Conservation (phyloP, 2,329 filamentous ascomycete species). For the Cyphellophora attinorum region DNA sequence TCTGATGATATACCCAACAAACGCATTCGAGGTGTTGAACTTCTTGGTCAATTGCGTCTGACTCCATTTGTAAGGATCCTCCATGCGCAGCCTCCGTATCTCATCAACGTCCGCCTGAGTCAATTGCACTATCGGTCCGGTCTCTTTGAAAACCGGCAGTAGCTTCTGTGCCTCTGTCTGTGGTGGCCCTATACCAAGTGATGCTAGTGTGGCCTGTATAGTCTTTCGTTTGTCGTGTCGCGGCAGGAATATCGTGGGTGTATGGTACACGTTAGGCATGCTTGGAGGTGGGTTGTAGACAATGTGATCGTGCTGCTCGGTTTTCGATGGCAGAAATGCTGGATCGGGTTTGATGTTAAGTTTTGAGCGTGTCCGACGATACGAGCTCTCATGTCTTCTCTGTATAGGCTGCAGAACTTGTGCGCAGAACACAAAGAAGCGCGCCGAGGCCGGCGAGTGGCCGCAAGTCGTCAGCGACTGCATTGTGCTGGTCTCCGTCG, state of each 20-base stretch:
- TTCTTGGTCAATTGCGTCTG: constrained; percentile 49
- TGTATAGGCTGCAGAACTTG: constrained; percentile 14
- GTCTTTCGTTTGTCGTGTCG: constrained; percentile 44
- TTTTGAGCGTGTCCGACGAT: constrained; percentile 40
- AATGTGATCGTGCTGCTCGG: constrained; percentile 41
- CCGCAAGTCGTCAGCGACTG: constrained; percentile 7
- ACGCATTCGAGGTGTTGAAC: constrained; percentile 54
- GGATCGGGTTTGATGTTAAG: constrained; percentile 43
- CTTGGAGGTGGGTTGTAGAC: constrained; percentile 59
- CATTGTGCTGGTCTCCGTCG: constrained; percentile 7
- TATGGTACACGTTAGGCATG: constrained; percentile 54
- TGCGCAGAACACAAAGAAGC: constrained; percentile 19
- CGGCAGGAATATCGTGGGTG: constrained; percentile 56
- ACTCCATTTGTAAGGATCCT: constrained; percentile 52
- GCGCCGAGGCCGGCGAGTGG: constrained; percentile 11
- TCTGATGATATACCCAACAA: constrained; percentile 50
- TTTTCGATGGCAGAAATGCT: constrained; percentile 33
- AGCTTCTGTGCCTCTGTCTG: constrained; percentile 16
- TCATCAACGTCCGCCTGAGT: constrained; percentile 47
- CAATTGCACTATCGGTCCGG: constrained; percentile 54
- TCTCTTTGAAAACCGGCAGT: constrained; percentile 38
- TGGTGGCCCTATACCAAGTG: constrained; percentile 16
- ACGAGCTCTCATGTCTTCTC: constrained; percentile 39
- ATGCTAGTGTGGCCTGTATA: constrained; percentile 23
- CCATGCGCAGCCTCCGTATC: constrained; percentile 45